A percentile compares a stretch with the other conserved stretches of the same genome.
These are phyloP conservation scores for Fusarium sp. DNA, from an alignment of 2,329 filamentous ascomycete species.

Conservation along the genomic window DNA sequence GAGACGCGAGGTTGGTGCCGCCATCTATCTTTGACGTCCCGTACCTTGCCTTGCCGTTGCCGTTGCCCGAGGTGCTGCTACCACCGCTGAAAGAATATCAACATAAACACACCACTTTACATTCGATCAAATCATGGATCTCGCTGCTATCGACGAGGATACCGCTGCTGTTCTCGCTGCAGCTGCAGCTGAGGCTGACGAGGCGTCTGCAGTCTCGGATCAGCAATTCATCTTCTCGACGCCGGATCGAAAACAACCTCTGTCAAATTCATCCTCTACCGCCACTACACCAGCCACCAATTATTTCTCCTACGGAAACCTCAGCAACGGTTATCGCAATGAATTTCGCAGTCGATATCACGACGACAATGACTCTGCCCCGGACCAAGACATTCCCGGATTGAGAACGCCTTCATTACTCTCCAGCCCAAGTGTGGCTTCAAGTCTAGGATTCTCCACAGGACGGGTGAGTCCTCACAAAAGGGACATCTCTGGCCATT, in stretches of 20 bases:
- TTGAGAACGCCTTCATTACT: conserved; percentile 43
- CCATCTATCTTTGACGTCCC: conserved; percentile 6
- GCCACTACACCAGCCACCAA: conserved; percentile 35
- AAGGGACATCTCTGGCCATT: conserved; percentile 40
- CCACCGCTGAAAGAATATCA: not conserved
- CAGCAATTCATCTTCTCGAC: conserved; percentile 39
- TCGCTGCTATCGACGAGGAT: conserved; percentile 40
- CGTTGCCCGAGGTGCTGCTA: conserved; percentile 4
- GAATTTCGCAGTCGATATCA: conserved; percentile 39
- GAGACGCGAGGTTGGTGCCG: conserved; percentile 21
- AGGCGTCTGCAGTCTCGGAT: conserved; percentile 30
- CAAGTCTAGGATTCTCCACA: conserved; percentile 45
- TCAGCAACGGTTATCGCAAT: conserved; percentile 30
- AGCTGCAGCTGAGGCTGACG: conserved; percentile 35
- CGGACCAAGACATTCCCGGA: conserved; percentile 32
- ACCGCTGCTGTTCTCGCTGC: conserved; percentile 38
- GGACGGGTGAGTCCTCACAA: conserved; percentile 45
- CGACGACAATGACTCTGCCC: conserved; percentile 35
- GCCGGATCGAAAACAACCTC: conserved; percentile 37
- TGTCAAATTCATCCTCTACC: conserved; percentile 25
- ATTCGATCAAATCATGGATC: conserved; percentile 32
- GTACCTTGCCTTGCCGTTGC: conserved; percentile 14
- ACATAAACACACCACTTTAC: conserved; percentile 2
- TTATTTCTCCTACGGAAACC: conserved; percentile 33
- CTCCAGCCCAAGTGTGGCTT: conserved; percentile 47